Conservation (phyloP, 75 land plant species). For the Sequoia sempervirens region DNA sequence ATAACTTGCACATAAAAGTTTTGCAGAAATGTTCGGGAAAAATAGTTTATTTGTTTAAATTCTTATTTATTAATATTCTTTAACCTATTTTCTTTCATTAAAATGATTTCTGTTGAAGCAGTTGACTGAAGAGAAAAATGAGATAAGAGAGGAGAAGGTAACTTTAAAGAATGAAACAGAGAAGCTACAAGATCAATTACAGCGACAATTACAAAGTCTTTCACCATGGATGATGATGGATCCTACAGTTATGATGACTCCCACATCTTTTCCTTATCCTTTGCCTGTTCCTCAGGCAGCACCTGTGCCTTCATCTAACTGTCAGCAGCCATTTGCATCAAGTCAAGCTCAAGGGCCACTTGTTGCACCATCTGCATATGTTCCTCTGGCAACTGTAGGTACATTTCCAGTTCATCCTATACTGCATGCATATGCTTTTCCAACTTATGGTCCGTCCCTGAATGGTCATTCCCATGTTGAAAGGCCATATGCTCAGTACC, state of each 20-base stretch:
- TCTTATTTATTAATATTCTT: background rate
- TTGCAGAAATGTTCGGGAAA: background rate
- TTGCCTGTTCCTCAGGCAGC: constrained; percentile 9
- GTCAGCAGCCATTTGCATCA: constrained; percentile 27
- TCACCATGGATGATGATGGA: constrained; percentile 81
- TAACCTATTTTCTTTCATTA: background rate
- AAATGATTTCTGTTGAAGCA: constrained; percentile 15
- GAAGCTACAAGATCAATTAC: constrained; percentile 67
- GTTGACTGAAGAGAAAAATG: constrained; percentile 94
- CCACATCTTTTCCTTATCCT: constrained; percentile 30
- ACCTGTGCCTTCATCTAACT: constrained; percentile 15
- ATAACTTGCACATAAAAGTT: background rate
- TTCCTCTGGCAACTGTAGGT: constrained; percentile 54
- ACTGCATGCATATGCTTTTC: constrained; percentile 68
- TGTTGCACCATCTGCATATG: constrained; percentile 49
- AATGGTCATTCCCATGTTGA: constrained; percentile 54
- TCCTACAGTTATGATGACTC: constrained; percentile 59
- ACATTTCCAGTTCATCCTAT: constrained; percentile 69
- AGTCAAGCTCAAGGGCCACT: constrained; percentile 38
- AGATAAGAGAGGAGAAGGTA: constrained; percentile 89
- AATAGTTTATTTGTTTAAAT: background rate
- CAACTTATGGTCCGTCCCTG: constrained; percentile 49
- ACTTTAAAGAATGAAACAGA: constrained; percentile 82
- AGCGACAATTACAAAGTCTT: constrained; percentile 65
- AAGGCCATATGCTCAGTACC: constrained; percentile 50